A percentile compares a stretch with the other conserved stretches of the same genome.
Evolutionary conservation across 768 basidiomycete genomes (phyloP).

Genomic region (Pholiota conissans): DNA sequence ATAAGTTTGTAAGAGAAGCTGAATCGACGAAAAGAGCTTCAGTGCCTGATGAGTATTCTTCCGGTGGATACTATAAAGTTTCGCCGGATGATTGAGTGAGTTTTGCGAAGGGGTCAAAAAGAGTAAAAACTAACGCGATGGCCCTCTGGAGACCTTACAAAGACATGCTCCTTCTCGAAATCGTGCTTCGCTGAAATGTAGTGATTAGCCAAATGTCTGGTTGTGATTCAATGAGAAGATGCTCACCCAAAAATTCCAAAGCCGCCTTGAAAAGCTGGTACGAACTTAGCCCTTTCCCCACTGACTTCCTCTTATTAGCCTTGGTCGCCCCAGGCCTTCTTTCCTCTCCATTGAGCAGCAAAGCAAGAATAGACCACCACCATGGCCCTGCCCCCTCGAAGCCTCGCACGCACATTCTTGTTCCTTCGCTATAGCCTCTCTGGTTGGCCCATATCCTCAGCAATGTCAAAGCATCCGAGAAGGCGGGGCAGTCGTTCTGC

Average conservation of each 20-base stretch:
- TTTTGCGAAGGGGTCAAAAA: neutral
- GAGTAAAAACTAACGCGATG: constrained; percentile 46
- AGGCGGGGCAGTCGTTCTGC: constrained; percentile 59
- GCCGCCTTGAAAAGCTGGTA: constrained; percentile 89
- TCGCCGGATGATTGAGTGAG: neutral
- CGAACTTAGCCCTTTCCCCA: constrained; percentile 83
- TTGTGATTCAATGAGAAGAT: neutral
- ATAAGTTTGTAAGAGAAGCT: constrained; percentile 72
- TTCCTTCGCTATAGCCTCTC: constrained; percentile 70
- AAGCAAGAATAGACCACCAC: constrained; percentile 66
- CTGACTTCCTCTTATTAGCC: constrained; percentile 46
- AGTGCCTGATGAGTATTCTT: constrained; percentile 52
- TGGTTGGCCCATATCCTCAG: constrained; percentile 91
- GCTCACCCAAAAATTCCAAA: constrained; percentile 79
- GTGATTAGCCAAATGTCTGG: neutral
- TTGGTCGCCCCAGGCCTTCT: constrained; percentile 26
- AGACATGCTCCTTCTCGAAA: constrained; percentile 55
- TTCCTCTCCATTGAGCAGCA: constrained; percentile 72
- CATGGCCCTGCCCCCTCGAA: constrained; percentile 67
- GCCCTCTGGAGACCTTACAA: constrained; percentile 54
- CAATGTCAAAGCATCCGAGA: constrained; percentile 72
- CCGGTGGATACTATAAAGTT: constrained; percentile 53
- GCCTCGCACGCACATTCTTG: constrained; percentile 58
- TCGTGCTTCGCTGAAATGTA: constrained; percentile 63
- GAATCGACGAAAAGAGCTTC: constrained; percentile 77